Evolutionary conservation across 78 protist genomes (phyloP).

Genomic region (Anaeramoeba flamelloides): DNA sequence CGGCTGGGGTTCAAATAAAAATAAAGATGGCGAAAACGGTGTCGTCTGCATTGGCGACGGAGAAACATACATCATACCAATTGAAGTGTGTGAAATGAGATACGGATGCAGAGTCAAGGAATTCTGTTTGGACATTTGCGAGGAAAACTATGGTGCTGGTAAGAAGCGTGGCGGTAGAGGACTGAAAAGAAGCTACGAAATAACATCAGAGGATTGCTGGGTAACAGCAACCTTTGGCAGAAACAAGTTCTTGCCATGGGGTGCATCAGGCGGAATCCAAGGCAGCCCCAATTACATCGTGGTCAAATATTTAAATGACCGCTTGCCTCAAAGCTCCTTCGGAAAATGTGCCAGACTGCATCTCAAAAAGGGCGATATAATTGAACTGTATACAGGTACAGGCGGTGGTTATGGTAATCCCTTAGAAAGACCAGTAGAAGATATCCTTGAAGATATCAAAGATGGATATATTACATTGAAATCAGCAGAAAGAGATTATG

Average conservation of each 20-base stretch:
- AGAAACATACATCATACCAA: background rate
- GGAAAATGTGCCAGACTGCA: background rate
- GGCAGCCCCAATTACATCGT: background rate
- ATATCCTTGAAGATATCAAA: background rate
- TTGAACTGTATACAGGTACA: background rate
- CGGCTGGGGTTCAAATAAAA: background rate
- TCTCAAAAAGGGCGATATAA: background rate
- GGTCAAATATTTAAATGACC: background rate
- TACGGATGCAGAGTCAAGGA: background rate
- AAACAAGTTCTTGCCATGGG: background rate
- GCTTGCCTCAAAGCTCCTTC: background rate
- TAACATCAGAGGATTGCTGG: background rate
- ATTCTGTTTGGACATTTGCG: background rate
- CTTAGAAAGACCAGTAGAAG: background rate
- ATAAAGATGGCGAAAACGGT: background rate
- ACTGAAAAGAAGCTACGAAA: background rate
- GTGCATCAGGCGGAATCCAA: background rate
- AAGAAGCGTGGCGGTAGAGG: background rate
- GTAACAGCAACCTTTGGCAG: background rate
- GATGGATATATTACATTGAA: background rate
- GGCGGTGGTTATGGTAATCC: background rate
- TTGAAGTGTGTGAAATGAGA: background rate
- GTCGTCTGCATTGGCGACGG: background rate
- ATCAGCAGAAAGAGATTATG: background rate
- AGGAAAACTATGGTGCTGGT: background rate